Evolutionary conservation across 139 green algal genomes (phyloP), one percentile per base, ranked within the genome.

Genomic region (Raphidocelis subcapitata): DNA sequence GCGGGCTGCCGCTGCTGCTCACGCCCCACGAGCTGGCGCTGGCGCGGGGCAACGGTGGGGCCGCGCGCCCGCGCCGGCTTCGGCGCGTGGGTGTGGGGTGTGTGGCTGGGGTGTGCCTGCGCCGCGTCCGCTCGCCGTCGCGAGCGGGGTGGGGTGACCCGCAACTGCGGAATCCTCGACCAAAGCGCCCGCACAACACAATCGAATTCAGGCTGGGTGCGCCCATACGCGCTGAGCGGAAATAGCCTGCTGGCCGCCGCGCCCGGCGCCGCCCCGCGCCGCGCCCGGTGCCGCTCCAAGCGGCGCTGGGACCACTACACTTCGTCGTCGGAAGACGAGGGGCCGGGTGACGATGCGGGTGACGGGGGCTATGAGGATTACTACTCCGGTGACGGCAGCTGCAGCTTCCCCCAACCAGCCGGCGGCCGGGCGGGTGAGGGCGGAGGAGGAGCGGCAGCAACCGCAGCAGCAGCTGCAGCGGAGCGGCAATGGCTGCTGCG

Each of bases 1-100:
- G 65, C n/a, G 84, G 84, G 12, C 69, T 90, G 51, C 84, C 84
- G 0, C 60, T 90, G 60, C 51, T 85, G 72, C 73, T 90, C 1
- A 63, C 32, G 12, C 52, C 72, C 16, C 83, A 86, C 32, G 84
- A 90, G 31, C 76, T 88, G 1, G 75, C 74, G 1, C 67, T 86
- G 21, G 77, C 79, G 26, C 20, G 87, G 28, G 33, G 76, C 35
- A 54, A 65, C 33, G 77, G 77, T 47, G 79, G 65, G 77, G 69
- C 20, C 2, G 5, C 46, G 54, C 75, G 63, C 54, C 33, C 28
- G 62, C 62, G 41, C 5, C 31, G n/a, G 4, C 26, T 64, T 23
- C 20, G 55, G 21, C 24, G 57, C 8, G 8, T 37, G 57, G 10
- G 23, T 21, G 16, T 57, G 77, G 47, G n/a, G 41, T 59, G 61